Percentiles rank a stretch among this genome's conserved stretches.
phyloP scores from a whole-genome alignment of 768 basidiomycete species.

The Boletus sensibilis region DNA sequence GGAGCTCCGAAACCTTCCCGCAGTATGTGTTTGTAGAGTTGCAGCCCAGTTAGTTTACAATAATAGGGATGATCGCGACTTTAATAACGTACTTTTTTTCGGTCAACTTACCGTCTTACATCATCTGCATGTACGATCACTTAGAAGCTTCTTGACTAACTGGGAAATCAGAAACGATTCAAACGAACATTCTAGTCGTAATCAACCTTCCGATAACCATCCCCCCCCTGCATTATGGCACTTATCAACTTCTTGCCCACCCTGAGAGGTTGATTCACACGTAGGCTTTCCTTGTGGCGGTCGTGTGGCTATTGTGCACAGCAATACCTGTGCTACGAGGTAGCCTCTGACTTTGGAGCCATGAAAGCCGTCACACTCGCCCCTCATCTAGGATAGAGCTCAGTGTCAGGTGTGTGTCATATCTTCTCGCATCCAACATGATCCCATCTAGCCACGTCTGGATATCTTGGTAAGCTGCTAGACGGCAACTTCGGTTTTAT shows the following conservation, averaged over 20 bases:
- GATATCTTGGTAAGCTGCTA: neutral
- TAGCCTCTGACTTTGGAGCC: neutral
- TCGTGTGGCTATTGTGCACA: neutral
- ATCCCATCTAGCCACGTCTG: neutral
- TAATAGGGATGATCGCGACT: conserved; percentile 1
- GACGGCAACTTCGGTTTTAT: neutral
- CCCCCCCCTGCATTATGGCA: neutral
- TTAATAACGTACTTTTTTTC: neutral
- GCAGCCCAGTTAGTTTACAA: neutral
- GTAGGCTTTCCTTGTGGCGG: conserved; percentile 13
- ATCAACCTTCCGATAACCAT: neutral
- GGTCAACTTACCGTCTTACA: neutral
- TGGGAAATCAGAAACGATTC: conserved; percentile 6
- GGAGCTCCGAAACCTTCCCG: conserved; percentile 6
- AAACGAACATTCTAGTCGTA: neutral
- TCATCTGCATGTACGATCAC: neutral
- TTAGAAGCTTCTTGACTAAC: conserved; percentile 1
- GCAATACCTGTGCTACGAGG: neutral
- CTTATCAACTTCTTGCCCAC: neutral
- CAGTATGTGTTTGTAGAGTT: neutral
- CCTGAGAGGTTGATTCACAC: neutral
- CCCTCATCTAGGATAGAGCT: neutral
- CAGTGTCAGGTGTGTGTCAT: too few relatives aligned
- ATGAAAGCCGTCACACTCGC: neutral
- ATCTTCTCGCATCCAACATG: neutral